Conservation (phyloP, 192 early-diverging fungal genomes). For the Podila clonocystis region DNA sequence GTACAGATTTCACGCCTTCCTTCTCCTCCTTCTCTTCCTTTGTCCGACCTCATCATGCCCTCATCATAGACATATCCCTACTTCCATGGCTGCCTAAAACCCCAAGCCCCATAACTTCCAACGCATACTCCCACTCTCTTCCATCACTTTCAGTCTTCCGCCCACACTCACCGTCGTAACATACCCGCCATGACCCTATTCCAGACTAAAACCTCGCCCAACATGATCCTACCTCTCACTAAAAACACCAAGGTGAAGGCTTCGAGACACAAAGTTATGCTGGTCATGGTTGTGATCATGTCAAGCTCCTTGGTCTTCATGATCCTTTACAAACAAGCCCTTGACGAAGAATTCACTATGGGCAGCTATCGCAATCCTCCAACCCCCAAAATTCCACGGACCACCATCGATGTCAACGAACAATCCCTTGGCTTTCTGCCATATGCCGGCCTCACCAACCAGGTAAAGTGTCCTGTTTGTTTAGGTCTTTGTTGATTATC, state of each 20-base stretch:
- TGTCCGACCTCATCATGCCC: too few species aligned
- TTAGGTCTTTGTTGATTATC: background rate
- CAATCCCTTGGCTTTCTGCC: background rate
- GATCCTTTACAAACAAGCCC: background rate
- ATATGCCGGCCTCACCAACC: slow-evolving; percentile 6
- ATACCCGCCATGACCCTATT: background rate
- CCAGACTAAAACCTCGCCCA: background rate
- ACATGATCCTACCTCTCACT: background rate
- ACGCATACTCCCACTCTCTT: too few species aligned
- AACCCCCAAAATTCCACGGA: background rate
- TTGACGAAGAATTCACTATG: background rate
- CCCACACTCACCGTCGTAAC: background rate
- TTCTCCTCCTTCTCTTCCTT: too few species aligned
- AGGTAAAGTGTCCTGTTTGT: background rate
- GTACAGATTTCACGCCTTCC: too few species aligned
- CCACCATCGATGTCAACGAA: background rate
- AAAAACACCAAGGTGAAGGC: background rate
- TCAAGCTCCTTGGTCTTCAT: background rate
- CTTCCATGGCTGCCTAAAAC: too few species aligned
- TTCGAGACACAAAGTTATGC: background rate
- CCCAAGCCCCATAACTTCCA: too few species aligned
- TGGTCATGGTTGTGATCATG: background rate
- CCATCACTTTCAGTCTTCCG: too few species aligned
- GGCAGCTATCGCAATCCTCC: too few species aligned
- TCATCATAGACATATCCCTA: too few species aligned